Percentiles rank a stretch among this genome's conserved stretches.
Evolutionary conservation across 129 eudicot genomes (phyloP).

Genomic region (Ambrosia trifida): DNA sequence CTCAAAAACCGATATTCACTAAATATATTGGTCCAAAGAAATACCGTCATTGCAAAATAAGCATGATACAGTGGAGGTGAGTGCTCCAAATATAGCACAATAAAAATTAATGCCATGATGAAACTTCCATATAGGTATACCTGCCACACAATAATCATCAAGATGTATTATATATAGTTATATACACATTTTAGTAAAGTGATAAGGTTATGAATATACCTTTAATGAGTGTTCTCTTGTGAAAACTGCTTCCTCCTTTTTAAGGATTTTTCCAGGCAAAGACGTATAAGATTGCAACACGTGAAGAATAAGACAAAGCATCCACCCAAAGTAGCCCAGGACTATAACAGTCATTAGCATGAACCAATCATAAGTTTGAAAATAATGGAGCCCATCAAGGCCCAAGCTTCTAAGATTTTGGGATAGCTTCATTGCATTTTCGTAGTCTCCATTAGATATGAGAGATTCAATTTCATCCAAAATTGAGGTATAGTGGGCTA

Average conservation of each 20-base stretch:
- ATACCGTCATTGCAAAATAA: constrained; percentile 78
- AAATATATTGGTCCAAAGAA: constrained; percentile 87
- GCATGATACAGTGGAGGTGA: constrained; percentile 96
- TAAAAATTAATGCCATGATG: constrained; percentile 49
- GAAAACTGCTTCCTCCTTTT: constrained; percentile 54
- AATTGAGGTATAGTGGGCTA: constrained; percentile 50
- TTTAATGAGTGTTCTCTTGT: constrained; percentile 42
- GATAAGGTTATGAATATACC: constrained; percentile 41
- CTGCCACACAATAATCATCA: constrained; percentile 41
- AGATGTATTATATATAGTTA: constrained; percentile 1
- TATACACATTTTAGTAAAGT: neutral
- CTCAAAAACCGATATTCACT: constrained; percentile 68
- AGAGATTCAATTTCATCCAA: constrained; percentile 68
- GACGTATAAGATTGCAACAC: constrained; percentile 88
- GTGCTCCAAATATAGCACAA: constrained; percentile 64
- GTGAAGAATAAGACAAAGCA: constrained; percentile 77
- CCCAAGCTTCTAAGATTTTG: constrained; percentile 78
- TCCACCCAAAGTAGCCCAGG: constrained; percentile 97
- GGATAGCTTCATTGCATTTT: constrained; percentile 70
- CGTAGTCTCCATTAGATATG: constrained; percentile 56
- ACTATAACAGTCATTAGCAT: constrained; percentile 88
- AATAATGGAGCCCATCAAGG: constrained; percentile 85
- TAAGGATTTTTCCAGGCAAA: constrained; percentile 55
- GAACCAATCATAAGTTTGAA: constrained; percentile 98
- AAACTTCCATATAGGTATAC: constrained; percentile 68